Conservation (phyloP, 768 basidiomycete genomes). For the Boletales sp. region DNA sequence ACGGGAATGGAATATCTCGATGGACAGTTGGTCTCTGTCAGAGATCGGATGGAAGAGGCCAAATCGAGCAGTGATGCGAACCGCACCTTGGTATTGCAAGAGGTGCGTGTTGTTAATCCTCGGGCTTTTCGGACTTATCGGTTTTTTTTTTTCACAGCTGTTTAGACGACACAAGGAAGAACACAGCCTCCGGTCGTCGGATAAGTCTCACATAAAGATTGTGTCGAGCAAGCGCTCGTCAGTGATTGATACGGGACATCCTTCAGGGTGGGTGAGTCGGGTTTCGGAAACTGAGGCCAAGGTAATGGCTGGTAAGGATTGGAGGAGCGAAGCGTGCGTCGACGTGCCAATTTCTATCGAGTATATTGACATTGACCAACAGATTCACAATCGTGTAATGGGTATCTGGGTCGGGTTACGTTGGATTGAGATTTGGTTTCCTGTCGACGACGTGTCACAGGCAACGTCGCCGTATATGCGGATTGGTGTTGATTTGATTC, state of each 20-base stretch:
- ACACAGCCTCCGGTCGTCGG: slow-evolving; percentile 32
- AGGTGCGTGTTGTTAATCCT: slow-evolving; percentile 35
- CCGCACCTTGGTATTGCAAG: slow-evolving; percentile 54
- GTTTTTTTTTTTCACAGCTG: slow-evolving; percentile 33
- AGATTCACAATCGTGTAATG: slow-evolving; percentile 15
- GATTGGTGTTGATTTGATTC: neutral
- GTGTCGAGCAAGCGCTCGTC: slow-evolving; percentile 69
- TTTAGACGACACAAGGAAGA: slow-evolving; percentile 60
- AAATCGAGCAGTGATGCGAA: slow-evolving; percentile 39
- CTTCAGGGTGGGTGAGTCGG: slow-evolving; percentile 71
- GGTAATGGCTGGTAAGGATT: slow-evolving; percentile 42
- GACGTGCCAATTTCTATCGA: neutral
- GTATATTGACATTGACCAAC: neutral
- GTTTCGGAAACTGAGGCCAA: slow-evolving; percentile 39
- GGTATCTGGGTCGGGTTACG: neutral
- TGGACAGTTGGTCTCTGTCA: slow-evolving; percentile 82
- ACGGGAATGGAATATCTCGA: slow-evolving; percentile 87
- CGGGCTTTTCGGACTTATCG: neutral
- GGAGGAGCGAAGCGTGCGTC: slow-evolving; percentile 51
- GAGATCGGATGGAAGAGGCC: slow-evolving; percentile 73
- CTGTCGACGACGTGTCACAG: neutral
- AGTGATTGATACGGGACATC: slow-evolving; percentile 61
- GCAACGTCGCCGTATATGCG: neutral
- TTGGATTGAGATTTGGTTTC: neutral
- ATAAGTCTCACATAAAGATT: slow-evolving; percentile 75